These are phyloP conservation scores for Trichoderma erinaceum DNA, from an alignment of 495 filamentous ascomycete species.

Conservation along the genomic window DNA sequence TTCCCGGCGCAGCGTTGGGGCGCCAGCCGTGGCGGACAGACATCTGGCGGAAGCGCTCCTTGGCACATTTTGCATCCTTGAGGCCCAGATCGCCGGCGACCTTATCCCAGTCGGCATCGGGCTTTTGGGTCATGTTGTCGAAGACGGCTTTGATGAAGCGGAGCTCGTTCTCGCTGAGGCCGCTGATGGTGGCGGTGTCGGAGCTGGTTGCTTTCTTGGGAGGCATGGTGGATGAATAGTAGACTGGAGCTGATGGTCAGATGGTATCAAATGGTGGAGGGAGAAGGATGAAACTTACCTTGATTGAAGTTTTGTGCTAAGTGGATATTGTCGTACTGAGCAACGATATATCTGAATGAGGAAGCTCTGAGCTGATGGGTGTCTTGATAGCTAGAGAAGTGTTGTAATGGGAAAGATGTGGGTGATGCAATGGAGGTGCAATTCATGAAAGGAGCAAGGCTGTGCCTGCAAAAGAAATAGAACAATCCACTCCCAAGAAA, in stretches of 20 bases:
- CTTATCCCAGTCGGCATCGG: constrained; percentile 18
- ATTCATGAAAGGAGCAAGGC: too few species aligned
- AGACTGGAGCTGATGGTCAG: background rate
- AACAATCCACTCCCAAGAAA: too few species aligned
- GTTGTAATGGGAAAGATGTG: too few species aligned
- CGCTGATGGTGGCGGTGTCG: constrained; percentile 5
- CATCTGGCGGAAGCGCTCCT: constrained; percentile 21
- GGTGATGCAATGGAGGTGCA: too few species aligned
- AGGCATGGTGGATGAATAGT: constrained; percentile 13
- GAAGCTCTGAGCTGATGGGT: too few species aligned
- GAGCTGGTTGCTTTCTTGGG: constrained; percentile 21
- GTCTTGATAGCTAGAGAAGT: too few species aligned
- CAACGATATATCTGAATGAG: too few species aligned
- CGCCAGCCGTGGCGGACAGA: constrained; percentile 23
- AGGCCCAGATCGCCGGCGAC: constrained; percentile 16
- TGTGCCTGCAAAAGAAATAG: too few species aligned
- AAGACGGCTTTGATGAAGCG: constrained; percentile 22
- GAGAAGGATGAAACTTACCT: background rate
- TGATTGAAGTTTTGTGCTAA: too few species aligned
- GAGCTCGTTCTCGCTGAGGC: constrained; percentile 15
- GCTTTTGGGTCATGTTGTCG: constrained; percentile 20
- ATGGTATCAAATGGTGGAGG: background rate
- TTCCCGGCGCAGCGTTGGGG: background rate
- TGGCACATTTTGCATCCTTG: constrained; percentile 19
- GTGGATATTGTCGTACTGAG: too few species aligned